Evolutionary conservation across 2,329 filamentous ascomycete genomes (phyloP), one percentile per base, ranked within the genome.

Genomic region (Penicillium paneum): DNA sequence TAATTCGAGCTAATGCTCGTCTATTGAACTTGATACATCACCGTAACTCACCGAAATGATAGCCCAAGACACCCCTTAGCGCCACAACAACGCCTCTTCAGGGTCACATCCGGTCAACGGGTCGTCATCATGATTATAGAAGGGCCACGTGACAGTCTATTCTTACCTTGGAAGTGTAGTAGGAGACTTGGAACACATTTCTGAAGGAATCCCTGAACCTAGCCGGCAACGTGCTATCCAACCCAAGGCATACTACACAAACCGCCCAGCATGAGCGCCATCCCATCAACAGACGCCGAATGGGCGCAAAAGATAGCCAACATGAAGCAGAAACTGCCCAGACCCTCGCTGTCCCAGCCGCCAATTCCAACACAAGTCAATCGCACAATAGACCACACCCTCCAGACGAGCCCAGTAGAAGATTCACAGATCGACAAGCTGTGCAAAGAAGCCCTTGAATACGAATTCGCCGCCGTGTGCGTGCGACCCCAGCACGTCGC

Each of bases 401-500:
- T 74, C 17, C 56, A 78, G 24, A 59, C 67, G 4, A 54, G 64
- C 11, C 79, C 81, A 47, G 73, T 71, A 12, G 80, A 76, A 28
- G 62, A 68, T 5, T 64, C 71, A 15, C 75, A 81, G 54, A 78
- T 86, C 53, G 79, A 83, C 65, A 69, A 66, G 10, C 69, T 85
- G 29, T 85, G 83, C 64, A 71, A 71, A 2, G 83, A 85, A 71
- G 83, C 83, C 4, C 71, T 72, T 46, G 69, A 74, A 3, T 58
- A 75, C 58, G 66, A 65, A 24, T 74, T 72, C 43, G 64, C 71
- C 64, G 77, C 81, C 10, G 83, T 85, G 52, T 86, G 83, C 64
- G 81, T 86, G 2, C 78, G 83, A 8, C 71, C 78, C 1, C 72
- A 76, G 34, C 77, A 77, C 66, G 82, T 85, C n/a, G 60, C 73